A percentile compares a stretch with the other conserved stretches of the same genome.
Evolutionary conservation across 2,329 filamentous ascomycete genomes (phyloP).

Genomic region (Pseudocercospora vitis): DNA sequence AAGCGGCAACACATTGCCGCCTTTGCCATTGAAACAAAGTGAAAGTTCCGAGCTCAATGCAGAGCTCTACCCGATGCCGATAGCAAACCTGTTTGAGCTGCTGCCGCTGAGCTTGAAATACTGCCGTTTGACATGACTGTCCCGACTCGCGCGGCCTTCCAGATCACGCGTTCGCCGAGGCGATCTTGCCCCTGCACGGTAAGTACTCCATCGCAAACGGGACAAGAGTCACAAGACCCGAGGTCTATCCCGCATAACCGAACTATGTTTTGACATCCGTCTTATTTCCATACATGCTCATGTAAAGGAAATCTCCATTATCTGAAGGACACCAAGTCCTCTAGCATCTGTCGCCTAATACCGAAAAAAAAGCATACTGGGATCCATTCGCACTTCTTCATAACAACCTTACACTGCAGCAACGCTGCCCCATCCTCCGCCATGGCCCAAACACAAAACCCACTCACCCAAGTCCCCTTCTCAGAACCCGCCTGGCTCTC

Average conservation of each 20-base stretch:
- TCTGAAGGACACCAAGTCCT: too few species aligned
- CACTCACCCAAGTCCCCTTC: constrained; percentile 25
- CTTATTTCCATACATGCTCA: background rate
- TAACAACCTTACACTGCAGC: background rate
- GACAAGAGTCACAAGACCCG: background rate
- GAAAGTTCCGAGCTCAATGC: background rate
- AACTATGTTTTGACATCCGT: background rate
- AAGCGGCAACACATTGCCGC: background rate
- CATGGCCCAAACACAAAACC: background rate
- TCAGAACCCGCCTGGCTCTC: constrained; percentile 25
- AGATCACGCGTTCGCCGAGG: background rate
- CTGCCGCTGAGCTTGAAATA: background rate
- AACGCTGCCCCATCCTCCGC: background rate
- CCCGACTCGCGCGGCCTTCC: background rate
- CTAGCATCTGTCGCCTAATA: background rate
- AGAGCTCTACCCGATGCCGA: background rate
- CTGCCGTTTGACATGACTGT: background rate
- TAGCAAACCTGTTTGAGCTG: too few species aligned
- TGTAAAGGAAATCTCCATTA: too few species aligned
- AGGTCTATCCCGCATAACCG: background rate
- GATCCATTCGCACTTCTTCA: background rate
- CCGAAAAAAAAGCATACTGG: background rate
- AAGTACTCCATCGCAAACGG: background rate
- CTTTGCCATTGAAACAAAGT: constrained; percentile 2
- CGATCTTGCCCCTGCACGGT: background rate